Evolutionary conservation across 2,329 filamentous ascomycete species (phyloP), one percentile per base, ranked within the genome.

Genomic region (Metarhizium anisopliae): DNA sequence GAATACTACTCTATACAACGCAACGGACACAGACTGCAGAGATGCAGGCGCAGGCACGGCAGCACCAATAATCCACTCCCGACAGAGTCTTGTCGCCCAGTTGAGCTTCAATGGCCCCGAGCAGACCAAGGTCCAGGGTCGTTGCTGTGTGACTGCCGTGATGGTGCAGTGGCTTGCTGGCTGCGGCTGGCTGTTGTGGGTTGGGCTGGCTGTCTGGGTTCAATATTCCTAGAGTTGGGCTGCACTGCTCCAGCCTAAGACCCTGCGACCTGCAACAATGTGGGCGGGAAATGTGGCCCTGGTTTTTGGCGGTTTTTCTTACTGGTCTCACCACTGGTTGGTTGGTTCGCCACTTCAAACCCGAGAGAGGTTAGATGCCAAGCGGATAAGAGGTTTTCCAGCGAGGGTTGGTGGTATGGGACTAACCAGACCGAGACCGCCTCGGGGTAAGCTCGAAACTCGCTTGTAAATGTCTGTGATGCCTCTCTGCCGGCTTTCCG

Each of bases 221-320:
- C 14, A 7, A 35, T 7, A 7, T 35, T 7, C 7, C 50, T 50
- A 49, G 32, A 29, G 55, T 54, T 56, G 55, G 55, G 55, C 55
- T 54, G 55, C 52, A 50, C 45, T 47, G 47, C 51, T 43, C 13
- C 51, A 50, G 6, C 45, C 45, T 30, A 10, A n/a, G 18, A 30
- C 45, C 35, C 25, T 18, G 29, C 49, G 20, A 25, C 45, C 25
- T 49, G 45, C 45, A 49, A 30, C 45, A 30, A 49, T 30, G 45
- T 7, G 13, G 25, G 25, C 13, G 45, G 45, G 2, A 14, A 49
- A 49, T 8, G 13, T 49, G 25, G 45, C 45, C 20, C 14, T 5
- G 13, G 25, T 20, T 14, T 16, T 49, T 49, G 45, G 20, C 20
- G 20, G 4, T 16, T 49, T 49, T 49, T 25, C 25, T 25, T 30